Percentiles rank a stretch among this genome's conserved stretches.
phyloP scores from a whole-genome alignment of 2,329 filamentous ascomycete genomes.

The Fusarium sp. region DNA sequence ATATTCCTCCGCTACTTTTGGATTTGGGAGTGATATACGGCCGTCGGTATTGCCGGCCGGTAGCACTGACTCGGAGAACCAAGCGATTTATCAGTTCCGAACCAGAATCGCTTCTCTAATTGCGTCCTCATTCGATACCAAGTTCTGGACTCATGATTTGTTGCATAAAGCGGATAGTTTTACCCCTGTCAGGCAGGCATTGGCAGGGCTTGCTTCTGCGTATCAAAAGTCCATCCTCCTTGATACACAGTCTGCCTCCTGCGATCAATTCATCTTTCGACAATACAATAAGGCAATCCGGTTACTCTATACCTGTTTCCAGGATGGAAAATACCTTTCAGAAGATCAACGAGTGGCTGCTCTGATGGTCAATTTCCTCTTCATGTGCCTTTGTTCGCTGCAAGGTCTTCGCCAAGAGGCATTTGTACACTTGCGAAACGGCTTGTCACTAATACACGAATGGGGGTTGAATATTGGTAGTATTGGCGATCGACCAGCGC shows the following conservation, averaged over 20 bases:
- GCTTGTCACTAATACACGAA: background rate
- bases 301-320: background rate
- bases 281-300: background rate
- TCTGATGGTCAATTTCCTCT: background rate
- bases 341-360: background rate
- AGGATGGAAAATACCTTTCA: accelerated
- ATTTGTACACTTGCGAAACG: background rate
- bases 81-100: constrained; percentile 16
- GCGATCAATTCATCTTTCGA: constrained; percentile 5
- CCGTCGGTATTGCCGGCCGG: background rate
- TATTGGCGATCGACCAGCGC: too few species aligned
- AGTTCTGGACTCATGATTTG: constrained; percentile 3
- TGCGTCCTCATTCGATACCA: background rate
- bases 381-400: background rate
- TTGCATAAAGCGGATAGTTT: background rate
- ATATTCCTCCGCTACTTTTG: accelerated
- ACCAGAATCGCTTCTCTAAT: constrained; percentile 2
- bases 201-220: background rate
- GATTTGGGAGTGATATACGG: accelerated
- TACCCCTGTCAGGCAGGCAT: background rate
- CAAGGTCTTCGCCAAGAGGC: constrained; percentile 6
- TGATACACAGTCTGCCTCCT: background rate
- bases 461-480: background rate
- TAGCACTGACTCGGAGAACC: background rate
- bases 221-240: constrained; percentile 12